These are phyloP conservation scores for Helianthus annuus DNA, from an alignment of 129 eudicot genomes.

Conservation along the genomic window HanXRQr2.0-SUNRISE NC_035440.2:1537947-1538446, in stretches of 20 bases:
- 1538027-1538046: conserved; percentile 5
- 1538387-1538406: no score
- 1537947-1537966: background rate
- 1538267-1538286: conserved; percentile 2
- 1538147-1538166: conserved; percentile 39
- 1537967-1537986: background rate
- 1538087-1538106: conserved; percentile 18
- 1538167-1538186: conserved; percentile 47
- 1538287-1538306: background rate
- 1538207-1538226: conserved; percentile 47
- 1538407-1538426: no score
- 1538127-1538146: background rate
- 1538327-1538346: no score
- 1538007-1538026: background rate
- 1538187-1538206: conserved; percentile 49
- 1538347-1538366: no score
- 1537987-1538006: no score
- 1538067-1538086: conserved; percentile 13
- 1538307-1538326: no score
- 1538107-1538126: background rate
- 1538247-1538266: conserved; percentile 30
- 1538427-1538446: no score
- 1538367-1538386: no score
- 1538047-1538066: background rate
- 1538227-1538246: conserved; percentile 43